These are phyloP conservation scores for Tylopilus intermedius DNA, from an alignment of 768 basidiomycete species.

Conservation along the genomic window DNA sequence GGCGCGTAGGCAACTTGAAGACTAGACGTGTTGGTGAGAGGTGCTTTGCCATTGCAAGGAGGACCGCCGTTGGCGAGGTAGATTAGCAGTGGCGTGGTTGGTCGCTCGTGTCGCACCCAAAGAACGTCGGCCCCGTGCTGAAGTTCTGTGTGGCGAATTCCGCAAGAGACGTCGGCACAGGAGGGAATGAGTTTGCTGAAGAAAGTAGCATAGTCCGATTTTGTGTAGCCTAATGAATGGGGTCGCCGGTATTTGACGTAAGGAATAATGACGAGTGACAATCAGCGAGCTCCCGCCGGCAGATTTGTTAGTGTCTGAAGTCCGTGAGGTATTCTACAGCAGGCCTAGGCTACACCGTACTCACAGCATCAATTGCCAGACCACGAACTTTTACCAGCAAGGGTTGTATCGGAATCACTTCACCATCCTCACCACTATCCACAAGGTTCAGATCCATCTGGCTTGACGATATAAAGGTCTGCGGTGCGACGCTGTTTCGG, in stretches of 20 bases:
- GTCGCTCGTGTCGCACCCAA: slow-evolving; percentile 36
- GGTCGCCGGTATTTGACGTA: background rate
- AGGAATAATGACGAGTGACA: slow-evolving; percentile 9
- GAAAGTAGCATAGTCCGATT: slow-evolving; percentile 37
- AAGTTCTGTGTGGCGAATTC: slow-evolving; percentile 35
- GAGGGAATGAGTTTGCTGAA: slow-evolving; percentile 31
- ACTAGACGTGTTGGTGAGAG: slow-evolving; percentile 20
- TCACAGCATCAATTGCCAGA: slow-evolving; percentile 43
- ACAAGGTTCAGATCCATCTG: slow-evolving; percentile 32
- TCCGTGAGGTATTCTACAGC: slow-evolving; percentile 7
- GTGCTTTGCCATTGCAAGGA: slow-evolving; percentile 33
- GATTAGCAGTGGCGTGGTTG: background rate
- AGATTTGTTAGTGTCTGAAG: slow-evolving; percentile 14
- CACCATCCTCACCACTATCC: slow-evolving; percentile 41
- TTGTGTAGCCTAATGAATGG: slow-evolving; percentile 21
- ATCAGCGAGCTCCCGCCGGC: slow-evolving; percentile 26
- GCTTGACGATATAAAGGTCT: slow-evolving; percentile 31
- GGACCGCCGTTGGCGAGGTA: slow-evolving; percentile 32
- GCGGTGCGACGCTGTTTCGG: slow-evolving; percentile 35
- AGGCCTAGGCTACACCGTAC: background rate
- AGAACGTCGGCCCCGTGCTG: slow-evolving; percentile 39
- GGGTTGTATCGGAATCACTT: slow-evolving; percentile 46
- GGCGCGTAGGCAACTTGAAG: slow-evolving; percentile 34
- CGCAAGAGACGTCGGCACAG: slow-evolving; percentile 22
- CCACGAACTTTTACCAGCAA: slow-evolving; percentile 42